These are phyloP conservation scores for Lichtheimia hyalospora DNA, from an alignment of 371 early-diverging fungal genomes.

Conservation along the genomic window DNA sequence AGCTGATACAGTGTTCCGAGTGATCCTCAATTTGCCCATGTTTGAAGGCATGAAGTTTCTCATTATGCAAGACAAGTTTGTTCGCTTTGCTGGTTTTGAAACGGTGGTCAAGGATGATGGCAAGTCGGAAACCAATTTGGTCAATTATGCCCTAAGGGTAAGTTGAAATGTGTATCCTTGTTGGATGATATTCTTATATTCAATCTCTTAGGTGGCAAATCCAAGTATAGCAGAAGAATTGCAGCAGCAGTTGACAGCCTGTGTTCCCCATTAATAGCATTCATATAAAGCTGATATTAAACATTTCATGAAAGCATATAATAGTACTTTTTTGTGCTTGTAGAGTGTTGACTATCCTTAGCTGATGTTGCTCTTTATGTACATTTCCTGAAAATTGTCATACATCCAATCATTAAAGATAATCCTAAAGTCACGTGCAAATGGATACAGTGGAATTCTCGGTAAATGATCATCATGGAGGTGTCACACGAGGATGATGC, in stretches of 20 bases:
- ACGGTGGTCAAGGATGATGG: constrained; percentile 24
- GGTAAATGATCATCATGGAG: no score
- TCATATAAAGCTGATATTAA: neutral
- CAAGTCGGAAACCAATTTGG: constrained; percentile 27
- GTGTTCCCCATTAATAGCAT: constrained; percentile 3
- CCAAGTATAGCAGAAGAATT: constrained; percentile 12
- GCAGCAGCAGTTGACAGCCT: constrained; percentile 7
- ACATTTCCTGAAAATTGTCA: no score
- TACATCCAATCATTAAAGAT: no score
- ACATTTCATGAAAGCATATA: no score
- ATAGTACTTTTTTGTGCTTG: no score
- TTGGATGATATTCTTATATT: neutral
- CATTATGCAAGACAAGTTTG: constrained; percentile 58
- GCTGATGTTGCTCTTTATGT: no score
- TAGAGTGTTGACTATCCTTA: no score
- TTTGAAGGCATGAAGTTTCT: constrained; percentile 55
- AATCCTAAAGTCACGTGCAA: no score
- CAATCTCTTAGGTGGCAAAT: constrained; percentile 9
- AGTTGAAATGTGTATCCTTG: no score
- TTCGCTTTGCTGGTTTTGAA: constrained; percentile 56
- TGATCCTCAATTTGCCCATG: constrained; percentile 59
- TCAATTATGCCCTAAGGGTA: constrained; percentile 51
- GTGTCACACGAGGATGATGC: no score
- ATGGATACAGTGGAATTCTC: no score
- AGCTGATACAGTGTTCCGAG: constrained; percentile 56